Conservation (phyloP, 2,329 filamentous ascomycete genomes). For the Leptodontidium sp. region DNA sequence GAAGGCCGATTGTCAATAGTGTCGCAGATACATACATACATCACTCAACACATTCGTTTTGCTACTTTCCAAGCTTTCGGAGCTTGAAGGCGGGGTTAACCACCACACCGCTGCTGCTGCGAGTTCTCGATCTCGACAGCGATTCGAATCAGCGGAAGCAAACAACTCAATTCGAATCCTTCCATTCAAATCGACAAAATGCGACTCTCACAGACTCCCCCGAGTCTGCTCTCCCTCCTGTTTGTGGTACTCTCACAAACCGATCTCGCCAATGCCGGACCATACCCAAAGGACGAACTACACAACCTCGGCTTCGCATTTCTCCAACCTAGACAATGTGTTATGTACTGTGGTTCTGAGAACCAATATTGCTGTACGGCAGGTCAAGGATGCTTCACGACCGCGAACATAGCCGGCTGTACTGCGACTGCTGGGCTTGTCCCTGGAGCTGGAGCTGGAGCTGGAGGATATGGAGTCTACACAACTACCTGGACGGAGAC, state of each 20-base stretch:
- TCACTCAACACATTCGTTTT: constrained; percentile 31
- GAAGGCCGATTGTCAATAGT: constrained; percentile 24
- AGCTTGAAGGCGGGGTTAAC: constrained; percentile 25
- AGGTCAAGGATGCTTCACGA: constrained; percentile 60
- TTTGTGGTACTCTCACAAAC: constrained; percentile 51
- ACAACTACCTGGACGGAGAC: constrained; percentile 66
- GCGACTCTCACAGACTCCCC: constrained; percentile 46
- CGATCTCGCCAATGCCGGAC: constrained; percentile 52
- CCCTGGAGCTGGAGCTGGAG: constrained; percentile 41
- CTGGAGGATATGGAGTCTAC: constrained; percentile 42
- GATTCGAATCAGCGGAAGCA: not conserved
- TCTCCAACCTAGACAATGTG: constrained; percentile 58
- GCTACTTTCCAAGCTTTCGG: constrained; percentile 21
- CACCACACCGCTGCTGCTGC: constrained; percentile 29
- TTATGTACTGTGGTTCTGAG: constrained; percentile 61
- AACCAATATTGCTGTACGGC: constrained; percentile 63
- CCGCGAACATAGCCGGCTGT: constrained; percentile 60
- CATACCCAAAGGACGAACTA: constrained; percentile 59
- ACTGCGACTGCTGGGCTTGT: constrained; percentile 40
- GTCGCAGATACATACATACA: constrained; percentile 17
- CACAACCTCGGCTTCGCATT: constrained; percentile 58
- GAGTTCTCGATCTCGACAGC: constrained; percentile 16
- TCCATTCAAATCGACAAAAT: constrained; percentile 44
- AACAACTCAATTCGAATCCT: constrained; percentile 26
- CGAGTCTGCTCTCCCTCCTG: constrained; percentile 47